These are phyloP conservation scores for Darksidea phi DNA, from an alignment of 495 filamentous ascomycete genomes.

Conservation along the genomic window DNA sequence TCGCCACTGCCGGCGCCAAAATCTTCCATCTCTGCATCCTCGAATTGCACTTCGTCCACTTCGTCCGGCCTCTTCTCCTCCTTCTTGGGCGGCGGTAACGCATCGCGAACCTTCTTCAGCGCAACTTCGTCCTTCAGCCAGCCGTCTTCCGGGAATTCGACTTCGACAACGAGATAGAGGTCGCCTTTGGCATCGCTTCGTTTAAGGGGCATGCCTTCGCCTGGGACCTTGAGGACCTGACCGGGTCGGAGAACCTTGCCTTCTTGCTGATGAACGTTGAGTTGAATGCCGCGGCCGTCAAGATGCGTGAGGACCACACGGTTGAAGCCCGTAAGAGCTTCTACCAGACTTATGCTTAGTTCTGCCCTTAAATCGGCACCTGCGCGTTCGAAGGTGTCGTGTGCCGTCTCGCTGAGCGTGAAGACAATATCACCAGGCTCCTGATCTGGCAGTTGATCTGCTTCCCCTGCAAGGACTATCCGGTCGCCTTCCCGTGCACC, in stretches of 20 bases:
- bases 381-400: conserved; percentile 74
- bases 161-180: conserved; percentile 78
- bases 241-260: conserved; percentile 76
- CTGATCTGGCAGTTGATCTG: conserved; percentile 87
- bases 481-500: conserved; percentile 84
- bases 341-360: conserved; percentile 74
- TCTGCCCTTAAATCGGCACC: conserved; percentile 80
- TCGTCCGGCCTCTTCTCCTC: conserved; percentile 57
- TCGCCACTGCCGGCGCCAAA: conserved; percentile 69
- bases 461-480: conserved; percentile 89
- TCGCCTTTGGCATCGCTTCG: conserved; percentile 79
- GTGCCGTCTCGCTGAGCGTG: conserved; percentile 74
- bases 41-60: conserved; percentile 83
- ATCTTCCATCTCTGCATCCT: conserved; percentile 78
- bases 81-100: conserved; percentile 60
- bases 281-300: conserved; percentile 84
- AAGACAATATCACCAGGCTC: conserved; percentile 94
- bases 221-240: conserved; percentile 77
- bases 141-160: conserved; percentile 83
- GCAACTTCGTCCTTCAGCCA: conserved; percentile 72
- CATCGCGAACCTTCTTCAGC: conserved; percentile 64
- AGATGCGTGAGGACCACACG: conserved; percentile 90
- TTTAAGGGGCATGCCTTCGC: conserved; percentile 94
- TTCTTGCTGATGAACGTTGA: conserved; percentile 64
- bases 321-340: conserved; percentile 84